A percentile compares a stretch with the other conserved stretches of the same genome.
Evolutionary conservation across 495 filamentous ascomycete genomes (phyloP).

Genomic region (Daldinia grandis): DNA sequence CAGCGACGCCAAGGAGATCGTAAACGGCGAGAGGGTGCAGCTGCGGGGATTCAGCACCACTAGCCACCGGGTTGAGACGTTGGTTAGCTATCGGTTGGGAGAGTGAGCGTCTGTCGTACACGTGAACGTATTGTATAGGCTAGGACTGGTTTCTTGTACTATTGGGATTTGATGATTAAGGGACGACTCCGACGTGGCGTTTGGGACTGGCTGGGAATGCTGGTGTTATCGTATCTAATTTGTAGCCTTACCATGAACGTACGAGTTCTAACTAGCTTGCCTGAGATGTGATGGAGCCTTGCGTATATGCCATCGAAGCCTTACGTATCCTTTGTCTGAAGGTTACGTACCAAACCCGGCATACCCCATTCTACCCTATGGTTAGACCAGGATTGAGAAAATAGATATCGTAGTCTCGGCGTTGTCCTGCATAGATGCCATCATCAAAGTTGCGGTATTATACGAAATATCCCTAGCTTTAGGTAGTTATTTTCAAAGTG

Average conservation of each 20-base stretch:
- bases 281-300: too few species aligned
- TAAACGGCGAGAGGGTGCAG: conserved; percentile 94
- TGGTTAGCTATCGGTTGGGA: conserved; percentile 84
- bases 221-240: background rate
- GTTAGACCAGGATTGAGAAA: too few species aligned
- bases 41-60: conserved; percentile 94
- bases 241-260: background rate
- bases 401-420: too few species aligned
- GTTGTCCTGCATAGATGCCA: too few species aligned
- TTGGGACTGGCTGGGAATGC: background rate
- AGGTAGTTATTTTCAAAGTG: too few species aligned
- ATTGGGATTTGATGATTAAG: background rate
- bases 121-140: background rate
- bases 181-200: background rate
- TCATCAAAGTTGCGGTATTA: too few species aligned
- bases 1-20: conserved; percentile 97
- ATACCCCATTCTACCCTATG: too few species aligned
- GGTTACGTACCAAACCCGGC: too few species aligned
- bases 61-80: conserved; percentile 89
- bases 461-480: too few species aligned
- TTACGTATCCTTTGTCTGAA: too few species aligned
- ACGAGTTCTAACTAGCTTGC: too few species aligned
- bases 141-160: background rate
- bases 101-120: conserved; percentile 45
- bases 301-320: too few species aligned